phyloP scores from a whole-genome alignment of 2,329 filamentous ascomycete species.

The Ophiocordyceps robertsii region DNA sequence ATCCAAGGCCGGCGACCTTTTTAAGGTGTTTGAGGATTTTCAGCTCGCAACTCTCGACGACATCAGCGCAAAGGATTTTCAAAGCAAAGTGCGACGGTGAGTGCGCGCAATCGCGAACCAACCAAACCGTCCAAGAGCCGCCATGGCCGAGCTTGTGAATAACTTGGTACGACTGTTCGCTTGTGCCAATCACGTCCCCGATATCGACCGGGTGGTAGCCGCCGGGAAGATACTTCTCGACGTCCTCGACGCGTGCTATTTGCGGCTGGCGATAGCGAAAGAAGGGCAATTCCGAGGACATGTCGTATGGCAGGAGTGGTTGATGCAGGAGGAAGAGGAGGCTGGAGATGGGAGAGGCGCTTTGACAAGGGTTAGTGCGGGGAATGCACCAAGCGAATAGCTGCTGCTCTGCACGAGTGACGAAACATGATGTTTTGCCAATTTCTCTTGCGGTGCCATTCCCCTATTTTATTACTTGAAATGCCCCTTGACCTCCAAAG shows the following conservation, averaged over 20 bases:
- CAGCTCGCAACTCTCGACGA: neutral
- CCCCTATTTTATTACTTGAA: no score
- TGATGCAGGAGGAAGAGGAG: no score
- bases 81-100: conserved; percentile 1
- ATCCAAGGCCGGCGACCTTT: conserved; percentile 2
- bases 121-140: conserved; percentile 6
- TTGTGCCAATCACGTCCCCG: conserved; percentile 2
- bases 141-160: conserved; percentile 7
- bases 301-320: neutral
- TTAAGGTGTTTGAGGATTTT: conserved; percentile 1
- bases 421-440: no score
- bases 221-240: conserved; percentile 4
- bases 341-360: no score
- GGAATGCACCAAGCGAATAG: no score
- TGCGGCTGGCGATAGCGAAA: conserved; percentile 3
- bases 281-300: neutral
- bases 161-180: conserved; percentile 3
- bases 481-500: no score
- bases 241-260: conserved; percentile 1
- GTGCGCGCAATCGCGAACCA: conserved; percentile 2
- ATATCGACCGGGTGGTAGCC: conserved; percentile 6
- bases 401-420: no score
- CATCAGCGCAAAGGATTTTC: conserved; percentile 4
- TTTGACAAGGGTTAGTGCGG: no score
- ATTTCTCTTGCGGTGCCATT: no score